phyloP scores from a whole-genome alignment of 352 stramenopile genomes.

The Phytopythium cucurbitacearum region DNA sequence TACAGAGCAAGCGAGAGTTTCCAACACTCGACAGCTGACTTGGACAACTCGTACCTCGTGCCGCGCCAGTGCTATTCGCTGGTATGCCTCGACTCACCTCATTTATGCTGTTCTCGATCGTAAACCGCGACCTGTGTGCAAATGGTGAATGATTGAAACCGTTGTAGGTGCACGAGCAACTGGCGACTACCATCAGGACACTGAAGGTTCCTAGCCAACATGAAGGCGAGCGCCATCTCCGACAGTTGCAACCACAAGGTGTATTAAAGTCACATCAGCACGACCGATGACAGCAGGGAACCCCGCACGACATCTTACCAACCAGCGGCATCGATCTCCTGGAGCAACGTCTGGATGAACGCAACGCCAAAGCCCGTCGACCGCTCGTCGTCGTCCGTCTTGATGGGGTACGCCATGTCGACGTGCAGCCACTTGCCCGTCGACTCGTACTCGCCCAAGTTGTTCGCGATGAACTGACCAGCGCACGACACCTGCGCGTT shows the following conservation, averaged over 20 bases:
- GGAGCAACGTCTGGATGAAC: conserved; percentile 73
- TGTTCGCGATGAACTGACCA: conserved; percentile 94
- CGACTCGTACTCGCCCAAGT: conserved; percentile 85
- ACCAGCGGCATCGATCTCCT: conserved; percentile 43
- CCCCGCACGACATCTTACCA: conserved; percentile 22
- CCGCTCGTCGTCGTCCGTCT: conserved; percentile 65
- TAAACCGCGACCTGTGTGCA: not conserved
- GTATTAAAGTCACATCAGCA: not conserved
- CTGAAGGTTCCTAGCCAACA: not conserved
- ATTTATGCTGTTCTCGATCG: not conserved
- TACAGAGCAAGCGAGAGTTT: conserved; percentile 4
- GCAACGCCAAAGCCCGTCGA: conserved; percentile 94
- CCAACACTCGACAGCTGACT: not conserved
- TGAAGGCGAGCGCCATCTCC: not conserved
- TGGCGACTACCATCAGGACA: conserved; percentile 1
- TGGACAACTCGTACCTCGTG: not conserved
- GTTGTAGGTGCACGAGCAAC: not conserved
- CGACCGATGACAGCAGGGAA: not conserved
- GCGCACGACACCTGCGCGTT: conserved; percentile 93
- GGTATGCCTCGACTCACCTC: not conserved
- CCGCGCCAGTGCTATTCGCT: conserved; percentile 4
- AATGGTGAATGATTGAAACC: not conserved
- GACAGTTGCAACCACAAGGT: not conserved
- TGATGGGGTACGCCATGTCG: conserved; percentile 92
- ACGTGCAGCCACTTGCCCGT: conserved; percentile 92